Conservation (phyloP, 345 rosid species). For the Erodium maritimum region DNA sequence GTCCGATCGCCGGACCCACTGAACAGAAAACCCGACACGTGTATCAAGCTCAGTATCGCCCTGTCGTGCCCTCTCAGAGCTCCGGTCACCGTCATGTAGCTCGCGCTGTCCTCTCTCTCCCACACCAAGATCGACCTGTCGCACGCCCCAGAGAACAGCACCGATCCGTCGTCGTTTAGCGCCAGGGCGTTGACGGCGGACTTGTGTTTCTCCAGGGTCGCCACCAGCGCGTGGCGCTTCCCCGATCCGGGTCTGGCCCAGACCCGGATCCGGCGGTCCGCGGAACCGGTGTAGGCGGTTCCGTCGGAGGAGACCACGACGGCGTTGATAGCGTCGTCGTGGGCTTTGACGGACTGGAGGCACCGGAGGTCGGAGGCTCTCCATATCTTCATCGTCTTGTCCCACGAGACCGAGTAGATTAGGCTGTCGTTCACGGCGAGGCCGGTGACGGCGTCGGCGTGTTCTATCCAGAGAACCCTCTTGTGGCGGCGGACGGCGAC, state of each 20-base stretch:
- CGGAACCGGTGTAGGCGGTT: constrained; percentile 76
- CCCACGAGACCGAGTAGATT: too few species aligned
- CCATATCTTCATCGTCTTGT: too few species aligned
- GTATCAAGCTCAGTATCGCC: constrained; percentile 57
- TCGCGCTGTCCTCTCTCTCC: constrained; percentile 74
- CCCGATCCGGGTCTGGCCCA: constrained; percentile 48
- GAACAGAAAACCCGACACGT: constrained; percentile 42
- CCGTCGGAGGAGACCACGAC: constrained; percentile 57
- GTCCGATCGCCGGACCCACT: constrained; percentile 92
- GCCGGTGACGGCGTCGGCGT: too few species aligned
- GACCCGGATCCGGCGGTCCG: constrained; percentile 66
- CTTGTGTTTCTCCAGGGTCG: constrained; percentile 72
- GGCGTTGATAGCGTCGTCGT: constrained; percentile 47
- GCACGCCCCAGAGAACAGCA: constrained; percentile 80
- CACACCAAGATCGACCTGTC: constrained; percentile 92
- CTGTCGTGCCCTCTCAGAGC: constrained; percentile 76
- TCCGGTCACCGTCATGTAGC: constrained; percentile 61
- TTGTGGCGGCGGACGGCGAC: too few species aligned
- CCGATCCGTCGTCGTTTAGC: constrained; percentile 57
- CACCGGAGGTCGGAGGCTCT: too few species aligned
- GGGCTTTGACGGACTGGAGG: too few species aligned
- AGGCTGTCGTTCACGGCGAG: too few species aligned
- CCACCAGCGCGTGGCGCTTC: constrained; percentile 38
- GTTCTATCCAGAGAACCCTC: too few species aligned
- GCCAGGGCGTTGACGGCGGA: constrained; percentile 86